Evolutionary conservation across 2,329 filamentous ascomycete species (phyloP).

Genomic region (Colletotrichum incanum): DNA sequence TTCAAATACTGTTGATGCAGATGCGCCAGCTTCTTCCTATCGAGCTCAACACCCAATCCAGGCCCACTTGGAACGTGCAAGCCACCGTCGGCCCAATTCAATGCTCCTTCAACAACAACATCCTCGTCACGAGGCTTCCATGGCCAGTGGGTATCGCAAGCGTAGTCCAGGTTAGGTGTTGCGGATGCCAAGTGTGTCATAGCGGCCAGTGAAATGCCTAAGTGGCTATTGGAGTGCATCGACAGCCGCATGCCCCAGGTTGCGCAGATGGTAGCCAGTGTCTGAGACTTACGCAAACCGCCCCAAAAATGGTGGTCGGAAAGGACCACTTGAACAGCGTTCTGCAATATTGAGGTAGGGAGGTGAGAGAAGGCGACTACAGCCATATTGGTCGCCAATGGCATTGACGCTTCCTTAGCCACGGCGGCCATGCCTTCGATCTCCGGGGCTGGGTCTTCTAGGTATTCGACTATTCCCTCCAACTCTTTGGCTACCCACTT

Average conservation of each 20-base stretch:
- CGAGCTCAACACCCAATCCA: slow-evolving; percentile 56
- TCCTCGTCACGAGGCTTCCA: slow-evolving; percentile 61
- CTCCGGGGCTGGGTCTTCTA: slow-evolving; percentile 58
- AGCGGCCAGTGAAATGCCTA: slow-evolving; percentile 59
- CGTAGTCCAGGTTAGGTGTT: slow-evolving; percentile 59
- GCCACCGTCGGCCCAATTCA: slow-evolving; percentile 56
- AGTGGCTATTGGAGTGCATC: slow-evolving; percentile 62
- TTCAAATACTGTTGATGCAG: slow-evolving; percentile 57
- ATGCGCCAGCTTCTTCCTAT: slow-evolving; percentile 53
- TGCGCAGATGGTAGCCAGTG: slow-evolving; percentile 55
- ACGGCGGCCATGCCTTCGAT: slow-evolving; percentile 62
- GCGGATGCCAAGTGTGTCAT: slow-evolving; percentile 61
- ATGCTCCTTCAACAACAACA: slow-evolving; percentile 55
- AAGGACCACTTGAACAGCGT: slow-evolving; percentile 58
- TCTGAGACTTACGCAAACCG: slow-evolving; percentile 58
- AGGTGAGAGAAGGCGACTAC: slow-evolving; percentile 59
- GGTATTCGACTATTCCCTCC: slow-evolving; percentile 55
- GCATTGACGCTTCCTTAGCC: slow-evolving; percentile 57
- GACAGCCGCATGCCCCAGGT: slow-evolving; percentile 59
- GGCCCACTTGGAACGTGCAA: slow-evolving; percentile 53
- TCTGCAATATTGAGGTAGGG: slow-evolving; percentile 55
- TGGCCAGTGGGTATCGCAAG: slow-evolving; percentile 62
- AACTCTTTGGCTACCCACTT: slow-evolving; percentile 57
- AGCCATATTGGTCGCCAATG: slow-evolving; percentile 61
- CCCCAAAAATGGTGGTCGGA: slow-evolving; percentile 63